Base-by-base conservation (phyloP, 140 eudicot genomes). In the Ambrosia hybrid region DNA sequence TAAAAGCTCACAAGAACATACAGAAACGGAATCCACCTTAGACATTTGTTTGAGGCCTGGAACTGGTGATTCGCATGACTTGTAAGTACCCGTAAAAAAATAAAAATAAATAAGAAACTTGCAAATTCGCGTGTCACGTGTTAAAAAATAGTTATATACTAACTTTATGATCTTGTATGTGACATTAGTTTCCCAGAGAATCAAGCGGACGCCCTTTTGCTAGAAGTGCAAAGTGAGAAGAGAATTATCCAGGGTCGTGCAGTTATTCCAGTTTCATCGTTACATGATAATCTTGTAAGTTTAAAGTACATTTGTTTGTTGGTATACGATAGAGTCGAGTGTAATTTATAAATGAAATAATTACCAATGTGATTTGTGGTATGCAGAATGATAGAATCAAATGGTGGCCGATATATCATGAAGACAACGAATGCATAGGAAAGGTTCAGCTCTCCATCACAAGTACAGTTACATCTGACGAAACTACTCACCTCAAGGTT, bases 381-480 rank as follows among this genome's bases (percentile, higher is more conserved):
- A 49, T 67, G 78, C 90, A 92, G 98, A 89, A 84, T 77, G 98
- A 89, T 69, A 92, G 82, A 75, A 67, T 81, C 48, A 84, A 80
- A 36, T 92, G 98, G 98, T 92, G 98, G 98, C 89, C 91, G 9
- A 80, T 92, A 9, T 90, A 89, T 81, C 89, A 80, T 51, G 86
- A 79, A 55, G 95, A 89, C 66, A 77, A 82, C 30, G 98, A 92
- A 73, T 92, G 96, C 78, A 84, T 92, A 11, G 98, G 96, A 63
- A 92, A 92, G 81, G 82, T 84, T 73, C 96, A 89, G 66, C 91
- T 92, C 73, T 82, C 83, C 57, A 83, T 87, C 53, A 67, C 81
- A 26, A 85, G 95, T 76, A 85, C 91, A 51, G 70, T 85, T 73
- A 78, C 91, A 75, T 80, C 81, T 51, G 90, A 87, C 52, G 95